These are phyloP conservation scores for Candida saitoana DNA, from an alignment of 805 yeast species.

Conservation along the genomic window DNA sequence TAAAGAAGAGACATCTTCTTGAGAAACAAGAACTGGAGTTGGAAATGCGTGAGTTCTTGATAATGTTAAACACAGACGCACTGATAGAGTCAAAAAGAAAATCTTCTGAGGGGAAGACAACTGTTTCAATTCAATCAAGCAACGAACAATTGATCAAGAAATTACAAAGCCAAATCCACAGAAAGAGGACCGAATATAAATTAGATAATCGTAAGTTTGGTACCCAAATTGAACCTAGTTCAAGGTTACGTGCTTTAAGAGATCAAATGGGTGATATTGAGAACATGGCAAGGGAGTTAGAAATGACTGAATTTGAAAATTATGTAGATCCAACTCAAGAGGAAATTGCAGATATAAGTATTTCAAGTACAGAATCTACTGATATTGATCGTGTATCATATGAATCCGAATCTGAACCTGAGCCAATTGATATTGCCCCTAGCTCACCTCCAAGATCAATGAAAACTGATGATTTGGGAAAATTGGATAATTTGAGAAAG, in stretches of 20 bases:
- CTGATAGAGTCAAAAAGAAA: conserved; percentile 30
- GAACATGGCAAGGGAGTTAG: conserved; percentile 79
- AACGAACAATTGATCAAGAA: conserved; percentile 36
- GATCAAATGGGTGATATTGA: conserved; percentile 84
- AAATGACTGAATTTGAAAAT: conserved; percentile 71
- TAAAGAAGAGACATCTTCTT: conserved; percentile 52
- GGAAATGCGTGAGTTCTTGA: conserved; percentile 69
- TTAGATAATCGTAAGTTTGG: conserved; percentile 46
- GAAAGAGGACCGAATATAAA: conserved; percentile 45
- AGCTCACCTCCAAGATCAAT: conserved; percentile 38
- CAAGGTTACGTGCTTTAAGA: conserved; percentile 67
- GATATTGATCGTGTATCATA: conserved; percentile 12
- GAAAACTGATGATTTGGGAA: conserved; percentile 50
- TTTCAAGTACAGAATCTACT: conserved; percentile 4
- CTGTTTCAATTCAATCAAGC: conserved; percentile 30
- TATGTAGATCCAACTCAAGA: conserved; percentile 17
- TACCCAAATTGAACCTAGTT: conserved; percentile 66
- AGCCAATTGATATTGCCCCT: conserved; percentile 11
- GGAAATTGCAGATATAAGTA: conserved; percentile 4
- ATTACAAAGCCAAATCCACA: conserved; percentile 43
- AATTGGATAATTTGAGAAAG: conserved; percentile 51
- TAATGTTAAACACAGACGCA: conserved; percentile 51
- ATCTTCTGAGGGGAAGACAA: conserved; percentile 30
- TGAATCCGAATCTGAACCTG: conserved; percentile 12
- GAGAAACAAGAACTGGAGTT: conserved; percentile 75